Evolutionary conservation across 2,329 filamentous ascomycete genomes (phyloP).

Genomic region (Lasiodiplodia sp.): DNA sequence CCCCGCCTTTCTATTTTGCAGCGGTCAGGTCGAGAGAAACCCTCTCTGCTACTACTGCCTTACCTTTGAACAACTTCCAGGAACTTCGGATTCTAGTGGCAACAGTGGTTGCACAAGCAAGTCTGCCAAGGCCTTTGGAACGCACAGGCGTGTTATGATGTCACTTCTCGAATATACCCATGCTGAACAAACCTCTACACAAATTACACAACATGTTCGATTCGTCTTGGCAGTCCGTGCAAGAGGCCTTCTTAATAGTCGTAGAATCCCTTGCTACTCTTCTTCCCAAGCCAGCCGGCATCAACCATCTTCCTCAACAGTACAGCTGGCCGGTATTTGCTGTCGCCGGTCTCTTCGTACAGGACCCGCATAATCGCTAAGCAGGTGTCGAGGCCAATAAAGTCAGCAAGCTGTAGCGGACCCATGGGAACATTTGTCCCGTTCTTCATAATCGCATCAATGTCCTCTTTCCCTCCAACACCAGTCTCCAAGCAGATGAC

Average conservation of each 20-base stretch:
- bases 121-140: neutral
- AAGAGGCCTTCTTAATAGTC: constrained; percentile 68
- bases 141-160: constrained; percentile 24
- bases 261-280: constrained; percentile 95
- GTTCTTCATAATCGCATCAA: constrained; percentile 99
- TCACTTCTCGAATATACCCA: neutral
- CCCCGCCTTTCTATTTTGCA: neutral
- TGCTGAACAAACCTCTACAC: neutral
- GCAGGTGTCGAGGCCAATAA: constrained; percentile 96
- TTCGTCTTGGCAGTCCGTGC: constrained; percentile 16
- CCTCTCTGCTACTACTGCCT: neutral
- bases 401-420: constrained; percentile 90
- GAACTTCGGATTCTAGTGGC: neutral
- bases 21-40: neutral
- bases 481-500: constrained; percentile 95
- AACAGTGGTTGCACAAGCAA: neutral
- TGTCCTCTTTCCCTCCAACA: constrained; percentile 86
- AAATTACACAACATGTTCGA: neutral
- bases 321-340: constrained; percentile 91
- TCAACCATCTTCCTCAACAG: constrained; percentile 94
- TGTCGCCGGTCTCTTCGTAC: constrained; percentile 89
- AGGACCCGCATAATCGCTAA: constrained; percentile 96
- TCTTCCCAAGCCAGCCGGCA: constrained; percentile 97
- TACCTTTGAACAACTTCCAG: neutral
- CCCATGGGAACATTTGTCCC: constrained; percentile 99